These are phyloP conservation scores for Geotrichum ghanense DNA, from an alignment of 805 yeast species.

Conservation along the genomic window DNA sequence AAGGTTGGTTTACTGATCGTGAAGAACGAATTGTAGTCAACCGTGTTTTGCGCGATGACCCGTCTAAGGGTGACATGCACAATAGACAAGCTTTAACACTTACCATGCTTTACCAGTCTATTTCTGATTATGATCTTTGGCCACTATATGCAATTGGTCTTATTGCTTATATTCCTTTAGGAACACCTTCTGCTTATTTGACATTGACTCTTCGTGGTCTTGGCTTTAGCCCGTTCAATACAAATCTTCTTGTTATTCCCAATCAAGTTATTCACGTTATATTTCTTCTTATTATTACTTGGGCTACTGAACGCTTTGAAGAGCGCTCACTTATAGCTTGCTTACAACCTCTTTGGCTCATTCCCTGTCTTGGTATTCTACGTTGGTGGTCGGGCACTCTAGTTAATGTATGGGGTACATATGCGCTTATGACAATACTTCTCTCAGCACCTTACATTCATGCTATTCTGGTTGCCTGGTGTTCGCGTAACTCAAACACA, in stretches of 20 bases:
- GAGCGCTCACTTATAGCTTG: conserved; percentile 21
- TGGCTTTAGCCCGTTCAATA: conserved; percentile 40
- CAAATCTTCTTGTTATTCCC: conserved; percentile 38
- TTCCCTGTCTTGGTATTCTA: conserved; percentile 26
- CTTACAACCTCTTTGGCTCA: conserved; percentile 25
- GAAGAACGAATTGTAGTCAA: conserved; percentile 51
- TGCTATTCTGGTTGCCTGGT: conserved; percentile 47
- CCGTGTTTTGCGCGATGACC: conserved; percentile 51
- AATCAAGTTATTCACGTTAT: conserved; percentile 9
- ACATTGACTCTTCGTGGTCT: conserved; percentile 37
- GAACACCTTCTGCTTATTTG: conserved; percentile 32
- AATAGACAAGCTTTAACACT: conserved; percentile 42
- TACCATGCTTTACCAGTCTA: conserved; percentile 30
- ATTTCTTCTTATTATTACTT: conserved; percentile 18
- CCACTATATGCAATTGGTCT: conserved; percentile 43
- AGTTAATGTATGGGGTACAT: conserved; percentile 32
- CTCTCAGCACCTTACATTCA: conserved; percentile 28
- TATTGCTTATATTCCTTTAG: conserved; percentile 29
- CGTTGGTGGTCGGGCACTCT: conserved; percentile 34
- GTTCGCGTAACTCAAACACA: conserved; percentile 49
- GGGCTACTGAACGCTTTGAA: conserved; percentile 17
- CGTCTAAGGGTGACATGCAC: conserved; percentile 52
- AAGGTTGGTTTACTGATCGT: conserved; percentile 43
- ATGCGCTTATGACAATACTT: conserved; percentile 26
- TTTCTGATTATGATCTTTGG: conserved; percentile 43